Base-by-base conservation (phyloP, 805 yeast species). In the Candida anglica region DNA sequence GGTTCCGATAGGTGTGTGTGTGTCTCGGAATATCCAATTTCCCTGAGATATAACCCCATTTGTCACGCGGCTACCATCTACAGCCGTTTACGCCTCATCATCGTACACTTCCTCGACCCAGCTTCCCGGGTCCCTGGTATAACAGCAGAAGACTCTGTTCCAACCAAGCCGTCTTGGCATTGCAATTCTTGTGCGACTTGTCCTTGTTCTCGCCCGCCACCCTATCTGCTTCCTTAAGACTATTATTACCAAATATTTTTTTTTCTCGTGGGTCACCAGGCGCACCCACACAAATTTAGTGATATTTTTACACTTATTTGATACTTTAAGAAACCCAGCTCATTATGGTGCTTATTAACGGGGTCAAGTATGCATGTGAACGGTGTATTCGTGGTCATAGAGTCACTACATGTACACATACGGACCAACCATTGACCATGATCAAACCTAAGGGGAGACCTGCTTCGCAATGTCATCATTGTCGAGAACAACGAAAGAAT, bases 361-460 rank as follows among this genome's bases (percentile, higher is more conserved):
- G 97, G 24, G 81, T 86, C 44, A 91, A 93, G 55, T 91, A 88
- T 59, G 98, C 98, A 39, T 91, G 98, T 58, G 95, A 88, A 47
- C 68, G 96, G 40, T 91, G 98, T 60, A 89, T 93, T 31, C 73
- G 98, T 40, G 98, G 98, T 28, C 98, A 93, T 53, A 69, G 98
- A 34, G 98, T 91, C 29, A 85, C 96, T 1, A 79, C 95, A 2
- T 93, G 98, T 60, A 80, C 82, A 28, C 98, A 93, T 56, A 78
- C 89, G 0, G 96, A 93, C 46, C 86, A 86, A 51, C 94, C 95
- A 4, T 65, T 93, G 46, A 81, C 85, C 54, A 83, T 83, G 85
- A 91, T 93, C 56, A 93, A 93, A 53, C 96, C 95, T 13, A 93
- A 93, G 54, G 98, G 98, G 3, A 70, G 98, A 37, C 98, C 98